Base-by-base conservation (phyloP, 163 green algal genomes). In the Coccomyxa subellipsoidea region DNA sequence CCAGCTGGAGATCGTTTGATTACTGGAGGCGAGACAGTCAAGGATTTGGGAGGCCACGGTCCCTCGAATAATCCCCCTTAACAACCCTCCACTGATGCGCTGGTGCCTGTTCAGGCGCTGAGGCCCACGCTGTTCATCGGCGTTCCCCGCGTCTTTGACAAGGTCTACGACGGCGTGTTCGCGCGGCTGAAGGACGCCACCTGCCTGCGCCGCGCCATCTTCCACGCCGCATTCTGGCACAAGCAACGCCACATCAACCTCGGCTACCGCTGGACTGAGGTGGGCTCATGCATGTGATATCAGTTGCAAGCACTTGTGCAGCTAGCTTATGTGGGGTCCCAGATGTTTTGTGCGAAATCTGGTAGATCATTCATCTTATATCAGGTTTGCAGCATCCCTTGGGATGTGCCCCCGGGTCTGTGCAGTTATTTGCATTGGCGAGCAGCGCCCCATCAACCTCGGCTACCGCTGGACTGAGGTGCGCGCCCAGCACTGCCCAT, bases 91-190 rank as follows among this genome's bases (percentile, higher is more conserved):
- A n/a, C n/a, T 6, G 94, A 81, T 93, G 95, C 23, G 93, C 96
- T 85, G 90, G 95, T 69, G 83, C 70, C 70, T 77, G 70, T 27
- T 8, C 70, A 77, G 32, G 89, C 89, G 29, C 89, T 98, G 71
- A 86, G 88, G 39, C 95, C 95, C 54, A 98, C 95, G 0, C 77
- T 98, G 9, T 98, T 98, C 88, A 91, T 93, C 47, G 95, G 91
- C 10, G 95, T 98, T 83, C 95, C 95, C 0, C 91, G 95, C 37
- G 90, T 98, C 21, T 96, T 98, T 83, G 95, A 99, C 85, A 90
- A 94, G 69, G 93, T 98, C 76, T 95, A 94, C 85, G 85, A 89
- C 37, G 92, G 92, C 32, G 87, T 96, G 34, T 21, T 54, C 4
- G 76, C 34, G 4, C 3, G 5, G 29, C 38, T 80, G 38, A 37